phyloP scores from a whole-genome alignment of 140 eudicot genomes.

The Anethum foeniculum region DNA sequence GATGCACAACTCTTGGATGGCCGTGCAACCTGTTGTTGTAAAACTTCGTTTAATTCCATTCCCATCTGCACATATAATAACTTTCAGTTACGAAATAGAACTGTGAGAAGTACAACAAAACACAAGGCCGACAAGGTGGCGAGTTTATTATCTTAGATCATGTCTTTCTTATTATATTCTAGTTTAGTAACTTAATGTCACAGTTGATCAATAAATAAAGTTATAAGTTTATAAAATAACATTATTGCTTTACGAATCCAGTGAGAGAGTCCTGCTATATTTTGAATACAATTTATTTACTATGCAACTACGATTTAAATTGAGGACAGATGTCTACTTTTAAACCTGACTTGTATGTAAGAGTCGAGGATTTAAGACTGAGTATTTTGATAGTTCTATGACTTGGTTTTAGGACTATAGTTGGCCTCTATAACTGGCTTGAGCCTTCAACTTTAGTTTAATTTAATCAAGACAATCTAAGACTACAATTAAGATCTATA shows the following conservation, averaged over 20 bases:
- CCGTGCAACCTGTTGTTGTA: slow-evolving; percentile 65
- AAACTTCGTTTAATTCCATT: slow-evolving; percentile 58
- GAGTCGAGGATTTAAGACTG: background rate
- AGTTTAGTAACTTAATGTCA: background rate
- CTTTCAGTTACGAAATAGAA: slow-evolving; percentile 7
- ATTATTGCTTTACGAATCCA: background rate
- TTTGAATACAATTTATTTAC: background rate
- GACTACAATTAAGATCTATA: background rate
- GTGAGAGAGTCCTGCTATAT: background rate
- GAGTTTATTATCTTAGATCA: background rate
- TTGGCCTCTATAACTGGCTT: background rate
- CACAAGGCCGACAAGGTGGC: background rate
- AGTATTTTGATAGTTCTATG: background rate
- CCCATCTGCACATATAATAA: slow-evolving; percentile 56
- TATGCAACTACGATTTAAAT: background rate
- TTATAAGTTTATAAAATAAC: background rate
- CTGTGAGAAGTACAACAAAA: too few species aligned
- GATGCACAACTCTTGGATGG: slow-evolving; percentile 79
- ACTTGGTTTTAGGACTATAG: background rate
- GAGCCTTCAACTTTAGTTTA: background rate
- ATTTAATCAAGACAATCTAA: background rate
- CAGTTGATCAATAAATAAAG: background rate
- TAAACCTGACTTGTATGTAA: background rate
- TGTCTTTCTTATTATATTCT: background rate
- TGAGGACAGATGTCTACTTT: background rate